These are phyloP conservation scores for Petunia secreta DNA, from an alignment of 257 asterid species.

Conservation along the genomic window DNA sequence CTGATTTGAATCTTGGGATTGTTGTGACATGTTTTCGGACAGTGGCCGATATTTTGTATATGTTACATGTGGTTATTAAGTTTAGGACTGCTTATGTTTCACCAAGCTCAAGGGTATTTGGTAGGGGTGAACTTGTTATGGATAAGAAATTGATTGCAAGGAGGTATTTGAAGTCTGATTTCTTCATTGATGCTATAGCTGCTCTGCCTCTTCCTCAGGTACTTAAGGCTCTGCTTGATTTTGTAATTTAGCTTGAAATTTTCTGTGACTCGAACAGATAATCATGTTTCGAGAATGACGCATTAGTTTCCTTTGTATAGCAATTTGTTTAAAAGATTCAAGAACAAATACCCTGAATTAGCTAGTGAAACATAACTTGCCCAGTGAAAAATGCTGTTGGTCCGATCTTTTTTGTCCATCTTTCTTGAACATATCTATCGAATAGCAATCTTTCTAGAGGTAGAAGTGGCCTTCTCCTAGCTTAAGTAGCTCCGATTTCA, in stretches of 20 bases:
- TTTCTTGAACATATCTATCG: neutral
- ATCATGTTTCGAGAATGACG: neutral
- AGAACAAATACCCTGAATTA: conserved; percentile 11
- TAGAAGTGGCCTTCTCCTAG: neutral
- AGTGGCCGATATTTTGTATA: conserved; percentile 72
- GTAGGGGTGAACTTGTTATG: conserved; percentile 91
- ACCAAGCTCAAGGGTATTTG: conserved; percentile 85
- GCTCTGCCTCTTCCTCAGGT: conserved; percentile 97
- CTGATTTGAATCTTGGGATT: conserved; percentile 70
- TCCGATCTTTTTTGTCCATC: neutral
- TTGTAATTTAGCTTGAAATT: neutral
- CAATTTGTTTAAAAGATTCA: neutral
- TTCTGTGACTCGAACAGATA: neutral
- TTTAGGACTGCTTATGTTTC: conserved; percentile 84
- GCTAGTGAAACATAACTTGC: conserved; percentile 5
- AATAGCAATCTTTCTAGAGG: neutral
- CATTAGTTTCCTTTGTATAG: neutral
- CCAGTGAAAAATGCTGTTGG: neutral
- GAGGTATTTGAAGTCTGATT: conserved; percentile 74
- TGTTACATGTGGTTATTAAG: conserved; percentile 63
- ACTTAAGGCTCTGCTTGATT: neutral
- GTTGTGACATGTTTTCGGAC: conserved; percentile 72
- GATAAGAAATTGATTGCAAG: conserved; percentile 59
- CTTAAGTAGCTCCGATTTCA: neutral
- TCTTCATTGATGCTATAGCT: conserved; percentile 71